These are phyloP conservation scores for Leccinum imitatum DNA, from an alignment of 768 basidiomycete genomes.

Conservation along the genomic window DNA sequence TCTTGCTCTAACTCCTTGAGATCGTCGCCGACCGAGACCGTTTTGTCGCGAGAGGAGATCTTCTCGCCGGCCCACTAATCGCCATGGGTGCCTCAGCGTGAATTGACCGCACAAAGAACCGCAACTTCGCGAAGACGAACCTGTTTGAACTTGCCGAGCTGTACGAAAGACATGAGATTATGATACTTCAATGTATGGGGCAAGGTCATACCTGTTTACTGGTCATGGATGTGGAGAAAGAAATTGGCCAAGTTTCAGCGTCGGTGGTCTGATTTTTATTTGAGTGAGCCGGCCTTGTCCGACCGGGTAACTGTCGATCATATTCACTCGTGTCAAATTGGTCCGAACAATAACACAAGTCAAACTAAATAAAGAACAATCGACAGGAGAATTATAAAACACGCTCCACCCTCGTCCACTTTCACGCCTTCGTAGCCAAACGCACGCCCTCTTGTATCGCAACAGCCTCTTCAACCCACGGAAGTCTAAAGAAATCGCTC, in stretches of 20 bases:
- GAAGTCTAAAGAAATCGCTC: conserved; percentile 88
- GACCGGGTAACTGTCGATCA: conserved; percentile 10
- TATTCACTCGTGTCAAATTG: neutral
- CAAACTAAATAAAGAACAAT: conserved; percentile 1
- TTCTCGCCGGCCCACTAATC: conserved; percentile 86
- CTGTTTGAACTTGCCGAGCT: conserved; percentile 81
- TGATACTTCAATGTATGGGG: neutral
- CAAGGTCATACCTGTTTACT: conserved; percentile 55
- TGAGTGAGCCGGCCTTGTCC: conserved; percentile 16
- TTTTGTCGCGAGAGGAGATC: conserved; percentile 82
- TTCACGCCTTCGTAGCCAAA: conserved; percentile 51
- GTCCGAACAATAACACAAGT: neutral
- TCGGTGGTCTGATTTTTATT: conserved; percentile 21
- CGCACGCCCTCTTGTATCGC: conserved; percentile 82
- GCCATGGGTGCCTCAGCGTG: conserved; percentile 21
- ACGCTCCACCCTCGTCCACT: neutral
- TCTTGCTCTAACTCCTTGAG: conserved; percentile 82
- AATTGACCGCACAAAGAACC: conserved; percentile 1
- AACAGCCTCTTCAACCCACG: conserved; percentile 90
- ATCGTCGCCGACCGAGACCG: conserved; percentile 65
- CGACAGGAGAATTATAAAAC: conserved; percentile 1
- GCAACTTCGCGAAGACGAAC: conserved; percentile 37
- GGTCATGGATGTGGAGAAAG: conserved; percentile 46
- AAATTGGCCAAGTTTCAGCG: neutral
- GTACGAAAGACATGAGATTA: conserved; percentile 6